Percentiles rank a stretch among this genome's conserved stretches.
Conservation (phyloP, 2,329 filamentous ascomycete genomes). For the Mycocentrospora acerina region DNA sequence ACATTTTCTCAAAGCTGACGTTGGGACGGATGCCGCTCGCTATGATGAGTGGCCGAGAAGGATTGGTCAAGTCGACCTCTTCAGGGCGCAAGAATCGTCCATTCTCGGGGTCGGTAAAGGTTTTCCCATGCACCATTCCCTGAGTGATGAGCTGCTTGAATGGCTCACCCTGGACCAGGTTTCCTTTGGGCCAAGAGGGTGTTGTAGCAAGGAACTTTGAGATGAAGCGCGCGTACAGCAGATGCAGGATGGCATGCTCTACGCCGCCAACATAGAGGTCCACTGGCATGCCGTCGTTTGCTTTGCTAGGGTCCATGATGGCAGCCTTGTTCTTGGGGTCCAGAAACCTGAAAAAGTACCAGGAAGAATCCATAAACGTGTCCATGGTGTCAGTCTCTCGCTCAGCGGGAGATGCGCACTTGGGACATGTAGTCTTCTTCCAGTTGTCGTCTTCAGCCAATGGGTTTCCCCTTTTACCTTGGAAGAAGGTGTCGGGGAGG, state of each 20-base stretch:
- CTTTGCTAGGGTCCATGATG: constrained; percentile 63
- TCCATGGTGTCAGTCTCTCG: constrained; percentile 95
- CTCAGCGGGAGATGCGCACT: constrained; percentile 68
- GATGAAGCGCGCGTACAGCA: constrained; percentile 86
- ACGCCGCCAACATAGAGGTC: constrained; percentile 89
- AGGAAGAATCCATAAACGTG: constrained; percentile 92
- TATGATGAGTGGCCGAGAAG: constrained; percentile 61
- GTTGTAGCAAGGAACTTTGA: constrained; percentile 77
- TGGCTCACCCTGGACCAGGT: constrained; percentile 61
- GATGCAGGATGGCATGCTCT: constrained; percentile 86
- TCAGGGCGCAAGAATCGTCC: constrained; percentile 75
- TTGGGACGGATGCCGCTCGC: constrained; percentile 60
- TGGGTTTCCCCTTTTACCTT: constrained; percentile 73
- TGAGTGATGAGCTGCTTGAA: constrained; percentile 83
- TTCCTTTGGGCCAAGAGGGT: constrained; percentile 44
- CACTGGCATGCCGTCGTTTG: constrained; percentile 66
- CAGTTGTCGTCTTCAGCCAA: constrained; percentile 71
- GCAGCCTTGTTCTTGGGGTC: constrained; percentile 66
- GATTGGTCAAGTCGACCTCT: constrained; percentile 67
- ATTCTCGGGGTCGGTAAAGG: constrained; percentile 71
- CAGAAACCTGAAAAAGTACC: constrained; percentile 84
- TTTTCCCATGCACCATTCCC: constrained; percentile 91
- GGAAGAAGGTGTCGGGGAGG: constrained; percentile 67
- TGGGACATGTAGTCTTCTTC: constrained; percentile 74
- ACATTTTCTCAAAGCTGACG: constrained; percentile 86